Evolutionary conservation across 106 monocot species (phyloP), one percentile per base, ranked within the genome.

Genomic region (Narthecium ossifragum): DNA sequence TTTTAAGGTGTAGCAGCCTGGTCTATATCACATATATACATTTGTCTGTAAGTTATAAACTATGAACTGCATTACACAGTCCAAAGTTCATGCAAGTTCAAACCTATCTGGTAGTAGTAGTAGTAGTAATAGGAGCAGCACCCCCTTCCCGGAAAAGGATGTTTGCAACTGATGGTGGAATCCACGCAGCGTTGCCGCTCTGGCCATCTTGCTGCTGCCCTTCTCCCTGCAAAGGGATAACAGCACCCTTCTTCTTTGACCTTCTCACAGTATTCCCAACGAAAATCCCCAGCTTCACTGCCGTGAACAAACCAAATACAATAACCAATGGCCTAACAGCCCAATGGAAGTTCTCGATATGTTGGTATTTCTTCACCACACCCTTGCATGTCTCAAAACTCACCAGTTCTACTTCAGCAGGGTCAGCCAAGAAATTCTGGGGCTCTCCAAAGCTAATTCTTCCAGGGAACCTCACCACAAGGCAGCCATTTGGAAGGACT

Each of bases 281-380:
- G 34, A 74, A 54, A 11, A 80, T 0, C 9, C 93, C 93, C 8
- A 94, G 5, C 28, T 68, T 85, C 26, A 94, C 31, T n/a, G 80
- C 82, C 1, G 75, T 59, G 34, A 94, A 75, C 45, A 89, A 53
- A 13, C 93, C 93, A 23, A 86, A 25, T 26, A 67, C 83, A 34
- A 88, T 77, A 30, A 85, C 63, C 70, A 94, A 37, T 22, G 89
- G 93, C 75, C 93, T 76, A 29, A 94, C 89, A 21, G 70, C 71
- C 93, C 93, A 94, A 45, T 89, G 93, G 57, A 80, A 83, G 47
- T 94, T 85, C 78, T 94, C 93, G 29, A 94, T 75, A 59, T 94
- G 93, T 31, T 83, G 70, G 72, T 94, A 94, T 64, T 89, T 94
- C 63, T 75, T 82, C 47, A 73, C 80, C 4, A 83, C 10, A n/a